phyloP scores from a whole-genome alignment of 1,284 basidiomycete genomes.

The Irpex sp. region DNA sequence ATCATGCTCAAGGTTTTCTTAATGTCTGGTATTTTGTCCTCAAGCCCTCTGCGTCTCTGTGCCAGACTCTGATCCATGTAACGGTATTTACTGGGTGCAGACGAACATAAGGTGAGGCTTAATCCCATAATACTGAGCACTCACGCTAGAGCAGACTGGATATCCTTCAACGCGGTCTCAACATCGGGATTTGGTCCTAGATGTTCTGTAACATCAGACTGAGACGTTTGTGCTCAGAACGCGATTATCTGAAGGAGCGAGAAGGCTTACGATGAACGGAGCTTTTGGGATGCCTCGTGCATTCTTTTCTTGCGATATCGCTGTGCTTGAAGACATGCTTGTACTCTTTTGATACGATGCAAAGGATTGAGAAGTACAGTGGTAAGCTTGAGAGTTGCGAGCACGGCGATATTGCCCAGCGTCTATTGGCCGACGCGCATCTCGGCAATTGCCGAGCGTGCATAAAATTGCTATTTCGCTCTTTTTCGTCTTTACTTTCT shows the following conservation, averaged over 20 bases:
- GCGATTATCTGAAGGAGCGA: not conserved
- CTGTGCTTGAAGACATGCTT: slow-evolving; percentile 15
- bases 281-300: slow-evolving; percentile 92
- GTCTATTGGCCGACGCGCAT: not conserved
- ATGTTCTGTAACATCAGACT: slow-evolving; percentile 86
- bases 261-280: slow-evolving; percentile 82
- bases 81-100: slow-evolving; percentile 83
- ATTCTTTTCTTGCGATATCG: slow-evolving; percentile 60
- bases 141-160: slow-evolving; percentile 93
- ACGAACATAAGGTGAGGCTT: slow-evolving; percentile 7
- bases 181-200: slow-evolving; percentile 78
- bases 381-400: not conserved
- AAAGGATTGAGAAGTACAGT: not conserved
- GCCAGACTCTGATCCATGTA: slow-evolving; percentile 93
- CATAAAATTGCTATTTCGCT: not conserved
- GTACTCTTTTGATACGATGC: not conserved
- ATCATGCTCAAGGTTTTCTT: slow-evolving; percentile 92
- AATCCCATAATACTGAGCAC: slow-evolving; percentile 22
- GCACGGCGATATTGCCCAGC: not conserved
- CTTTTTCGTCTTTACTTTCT: slow-evolving; percentile 11
- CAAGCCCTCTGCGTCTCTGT: slow-evolving; percentile 76
- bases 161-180: slow-evolving; percentile 76
- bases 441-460: slow-evolving; percentile 2
- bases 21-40: slow-evolving; percentile 97
- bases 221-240: slow-evolving; percentile 5